Base-by-base conservation (phyloP, 805 yeast species). In the Nakazawaea ernobii region DNA sequence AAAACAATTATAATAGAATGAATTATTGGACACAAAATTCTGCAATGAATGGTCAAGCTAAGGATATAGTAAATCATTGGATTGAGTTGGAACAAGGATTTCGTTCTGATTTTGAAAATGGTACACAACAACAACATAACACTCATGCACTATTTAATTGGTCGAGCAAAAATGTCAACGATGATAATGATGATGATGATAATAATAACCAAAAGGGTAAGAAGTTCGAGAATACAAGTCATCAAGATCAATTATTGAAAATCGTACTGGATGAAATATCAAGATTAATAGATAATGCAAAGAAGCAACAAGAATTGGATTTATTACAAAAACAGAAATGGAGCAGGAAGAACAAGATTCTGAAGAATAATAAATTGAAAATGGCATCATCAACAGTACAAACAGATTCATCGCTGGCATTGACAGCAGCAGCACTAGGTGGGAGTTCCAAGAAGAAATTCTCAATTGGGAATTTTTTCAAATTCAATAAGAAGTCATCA, bases 401-500 rank as follows among this genome's bases (percentile, higher is more conserved):
- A 17, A 35, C 35, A 28, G 30, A 30, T 6, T 35, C 40, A 11
- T 8, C 10, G 13, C 35, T 13, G 35, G 28, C 20, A 11, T 8
- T 35, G 26, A n/a, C 11, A 24, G 28, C 36, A 11, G 4, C 29
- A 36, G 35, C n/a, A 11, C 4, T 8, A 8, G 14, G 13, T 14
- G n/a, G 33, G 9, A 26, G 4, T 13, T 24, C 17, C 6, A 44
- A 39, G 40, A 45, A 45, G 40, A 45, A 40, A 24, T 46, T 46
- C 37, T 20, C 20, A 7, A 36, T 46, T 17, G 49, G 45, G 8
- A 38, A 20, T 37, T 41, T 46, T 11, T 46, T 46, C 42, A 38
- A 38, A 26, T 46, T 46, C 32, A 36, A 36, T n/a, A 40, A 40
- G 38, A 46, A 46, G 4, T 40, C 45, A n/a, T 35, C 49, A 5